Conservation (phyloP, 2,329 filamentous ascomycete species). For the Beauveria varroae region DNA sequence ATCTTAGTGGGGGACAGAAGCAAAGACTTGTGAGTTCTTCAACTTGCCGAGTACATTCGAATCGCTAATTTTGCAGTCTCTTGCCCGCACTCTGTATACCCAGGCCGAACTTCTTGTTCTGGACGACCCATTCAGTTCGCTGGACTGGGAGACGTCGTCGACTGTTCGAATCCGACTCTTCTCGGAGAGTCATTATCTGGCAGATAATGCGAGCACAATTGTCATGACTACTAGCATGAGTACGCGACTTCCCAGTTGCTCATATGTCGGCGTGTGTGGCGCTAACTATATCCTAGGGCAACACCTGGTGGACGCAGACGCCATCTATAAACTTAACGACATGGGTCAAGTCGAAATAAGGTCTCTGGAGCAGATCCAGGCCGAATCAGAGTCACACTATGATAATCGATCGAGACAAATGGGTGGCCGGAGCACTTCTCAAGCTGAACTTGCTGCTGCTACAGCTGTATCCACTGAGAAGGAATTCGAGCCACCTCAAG, state of each 20-base stretch:
- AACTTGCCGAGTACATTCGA: background rate
- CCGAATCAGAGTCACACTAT: background rate
- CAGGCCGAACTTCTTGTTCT: slow-evolving; percentile 8
- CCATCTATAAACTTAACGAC: background rate
- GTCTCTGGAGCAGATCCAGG: background rate
- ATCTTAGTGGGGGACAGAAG: slow-evolving; percentile 28
- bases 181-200: slow-evolving; percentile 5
- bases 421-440: background rate
- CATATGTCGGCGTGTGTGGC: background rate
- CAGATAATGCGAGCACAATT: slow-evolving; percentile 8
- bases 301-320: slow-evolving; percentile 1
- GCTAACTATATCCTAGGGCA: background rate
- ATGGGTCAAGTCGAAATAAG: background rate
- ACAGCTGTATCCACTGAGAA: background rate
- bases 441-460: too few species aligned
- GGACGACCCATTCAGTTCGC: slow-evolving; percentile 13
- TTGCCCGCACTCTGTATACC: slow-evolving; percentile 4
- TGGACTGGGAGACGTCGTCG: slow-evolving; percentile 9
- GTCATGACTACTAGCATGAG: slow-evolving; percentile 9
- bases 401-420: background rate
- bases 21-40: slow-evolving; percentile 23
- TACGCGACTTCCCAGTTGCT: background rate
- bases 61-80: background rate
- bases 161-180: slow-evolving; percentile 2
- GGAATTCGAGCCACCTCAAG: background rate